phyloP scores from a whole-genome alignment of 768 basidiomycete species.

The Exidia glandulosa region DNA sequence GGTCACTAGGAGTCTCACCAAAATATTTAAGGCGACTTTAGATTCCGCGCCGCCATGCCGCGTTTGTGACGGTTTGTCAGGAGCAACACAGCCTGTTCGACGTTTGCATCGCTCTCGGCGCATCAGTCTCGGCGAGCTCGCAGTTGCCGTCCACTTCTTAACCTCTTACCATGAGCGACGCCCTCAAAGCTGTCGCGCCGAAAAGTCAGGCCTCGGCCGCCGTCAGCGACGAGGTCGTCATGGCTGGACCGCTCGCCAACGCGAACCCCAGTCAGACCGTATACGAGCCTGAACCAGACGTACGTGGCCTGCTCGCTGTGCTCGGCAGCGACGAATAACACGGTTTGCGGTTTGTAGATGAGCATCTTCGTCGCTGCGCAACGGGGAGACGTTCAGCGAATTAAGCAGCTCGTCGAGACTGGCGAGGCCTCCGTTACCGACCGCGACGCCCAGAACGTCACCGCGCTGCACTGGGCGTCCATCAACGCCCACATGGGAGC shows the following conservation, averaged over 20 bases:
- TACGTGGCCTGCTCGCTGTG: constrained; percentile 1
- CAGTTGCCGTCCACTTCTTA: too few species aligned
- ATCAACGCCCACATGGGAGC: constrained; percentile 91
- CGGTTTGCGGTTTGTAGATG: not conserved
- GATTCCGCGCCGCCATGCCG: too few species aligned
- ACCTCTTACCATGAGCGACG: constrained; percentile 3
- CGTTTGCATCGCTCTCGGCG: not conserved
- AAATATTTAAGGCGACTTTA: too few species aligned
- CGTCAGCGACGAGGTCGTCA: constrained; percentile 1
- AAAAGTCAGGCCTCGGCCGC: constrained; percentile 3
- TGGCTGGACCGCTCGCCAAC: constrained; percentile 1
- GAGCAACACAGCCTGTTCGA: too few species aligned
- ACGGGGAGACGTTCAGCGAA: constrained; percentile 60
- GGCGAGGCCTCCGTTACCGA: constrained; percentile 63
- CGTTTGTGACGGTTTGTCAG: too few species aligned
- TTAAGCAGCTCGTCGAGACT: constrained; percentile 59
- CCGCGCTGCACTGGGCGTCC: constrained; percentile 95
- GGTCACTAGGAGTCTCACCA: too few species aligned
- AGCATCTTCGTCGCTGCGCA: constrained; percentile 82
- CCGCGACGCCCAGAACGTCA: constrained; percentile 83
- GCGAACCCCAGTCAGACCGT: constrained; percentile 2
- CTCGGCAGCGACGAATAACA: not conserved
- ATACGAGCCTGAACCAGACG: constrained; percentile 3
- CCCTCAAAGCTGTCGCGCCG: constrained; percentile 4
- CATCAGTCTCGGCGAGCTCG: not conserved